Conservation (phyloP, 2,329 filamentous ascomycete genomes). For the Trichophyton verrucosum region DNA sequence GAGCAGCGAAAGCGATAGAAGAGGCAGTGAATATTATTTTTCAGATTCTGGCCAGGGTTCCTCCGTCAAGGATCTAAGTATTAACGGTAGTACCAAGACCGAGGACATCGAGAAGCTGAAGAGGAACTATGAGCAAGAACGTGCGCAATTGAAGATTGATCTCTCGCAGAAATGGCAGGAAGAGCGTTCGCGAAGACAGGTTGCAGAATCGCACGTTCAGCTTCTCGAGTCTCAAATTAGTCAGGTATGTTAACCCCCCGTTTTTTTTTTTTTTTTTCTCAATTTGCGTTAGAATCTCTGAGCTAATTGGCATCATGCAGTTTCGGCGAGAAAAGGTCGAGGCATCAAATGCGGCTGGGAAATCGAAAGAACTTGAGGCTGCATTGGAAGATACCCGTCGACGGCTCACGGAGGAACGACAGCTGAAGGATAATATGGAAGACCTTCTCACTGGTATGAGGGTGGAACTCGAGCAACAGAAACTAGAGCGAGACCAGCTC, state of each 20-base stretch:
- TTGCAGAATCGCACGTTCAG: conserved; percentile 72
- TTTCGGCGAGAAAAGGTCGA: conserved; percentile 44
- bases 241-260: conserved; percentile 34
- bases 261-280: not conserved
- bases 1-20: conserved; percentile 48
- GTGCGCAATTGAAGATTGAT: conserved; percentile 72
- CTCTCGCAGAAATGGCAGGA: conserved; percentile 78
- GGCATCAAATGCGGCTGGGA: conserved; percentile 35
- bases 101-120: conserved; percentile 74
- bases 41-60: conserved; percentile 90
- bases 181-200: conserved; percentile 62
- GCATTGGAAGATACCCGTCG: conserved; percentile 72
- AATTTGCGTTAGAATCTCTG: conserved; percentile 9
- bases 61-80: conserved; percentile 61
- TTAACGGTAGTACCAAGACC: conserved; percentile 42
- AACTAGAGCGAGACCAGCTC: conserved; percentile 75
- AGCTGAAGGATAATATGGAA: conserved; percentile 86
- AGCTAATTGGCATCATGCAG: conserved; percentile 23
- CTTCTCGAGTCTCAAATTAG: conserved; percentile 68
- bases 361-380: conserved; percentile 64
- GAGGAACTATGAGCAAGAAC: conserved; percentile 77
- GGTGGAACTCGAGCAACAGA: conserved; percentile 65
- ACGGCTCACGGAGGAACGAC: conserved; percentile 69
- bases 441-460: conserved; percentile 76
- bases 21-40: conserved; percentile 85